Evolutionary conservation across 208 protist species (phyloP).

Genomic region (Leishmania mexicana): DNA sequence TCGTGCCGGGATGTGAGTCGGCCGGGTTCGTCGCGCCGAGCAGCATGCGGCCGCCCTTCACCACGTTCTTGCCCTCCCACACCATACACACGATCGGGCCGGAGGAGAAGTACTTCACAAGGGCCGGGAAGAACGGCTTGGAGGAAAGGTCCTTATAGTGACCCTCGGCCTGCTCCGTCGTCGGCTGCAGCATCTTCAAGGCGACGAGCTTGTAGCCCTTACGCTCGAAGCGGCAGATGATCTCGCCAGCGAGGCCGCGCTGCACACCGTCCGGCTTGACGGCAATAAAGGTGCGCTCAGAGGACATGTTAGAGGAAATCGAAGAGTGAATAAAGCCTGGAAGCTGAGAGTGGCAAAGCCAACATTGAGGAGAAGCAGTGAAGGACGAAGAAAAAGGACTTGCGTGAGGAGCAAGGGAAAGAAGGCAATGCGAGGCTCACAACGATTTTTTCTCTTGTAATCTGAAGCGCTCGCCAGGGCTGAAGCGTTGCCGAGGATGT

Average conservation of each 20-base stretch:
- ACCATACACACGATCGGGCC: slow-evolving; percentile 98
- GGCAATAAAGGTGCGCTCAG: slow-evolving; percentile 96
- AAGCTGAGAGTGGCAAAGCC: background rate
- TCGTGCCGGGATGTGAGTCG: slow-evolving; percentile 94
- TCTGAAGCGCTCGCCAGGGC: background rate
- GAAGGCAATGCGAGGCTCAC: background rate
- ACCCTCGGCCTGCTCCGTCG: slow-evolving; percentile 79
- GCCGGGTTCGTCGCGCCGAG: slow-evolving; percentile 97
- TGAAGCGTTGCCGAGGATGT: background rate
- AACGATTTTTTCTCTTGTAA: background rate
- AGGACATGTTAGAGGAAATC: slow-evolving; percentile 38
- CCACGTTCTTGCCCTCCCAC: slow-evolving; percentile 96
- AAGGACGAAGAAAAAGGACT: background rate
- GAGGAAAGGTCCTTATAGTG: slow-evolving; percentile 91
- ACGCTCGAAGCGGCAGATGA: slow-evolving; percentile 95
- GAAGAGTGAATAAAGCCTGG: background rate
- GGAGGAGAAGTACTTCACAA: slow-evolving; percentile 95
- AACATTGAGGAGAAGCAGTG: background rate
- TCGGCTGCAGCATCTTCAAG: slow-evolving; percentile 92
- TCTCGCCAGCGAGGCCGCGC: slow-evolving; percentile 93
- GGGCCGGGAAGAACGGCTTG: slow-evolving; percentile 94
- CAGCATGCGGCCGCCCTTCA: slow-evolving; percentile 93
- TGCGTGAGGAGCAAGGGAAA: background rate
- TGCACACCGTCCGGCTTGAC: slow-evolving; percentile 97
- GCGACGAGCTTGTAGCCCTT: slow-evolving; percentile 97